phyloP scores from a whole-genome alignment of 768 basidiomycete genomes.

The Termitomyces titanicus region DNA sequence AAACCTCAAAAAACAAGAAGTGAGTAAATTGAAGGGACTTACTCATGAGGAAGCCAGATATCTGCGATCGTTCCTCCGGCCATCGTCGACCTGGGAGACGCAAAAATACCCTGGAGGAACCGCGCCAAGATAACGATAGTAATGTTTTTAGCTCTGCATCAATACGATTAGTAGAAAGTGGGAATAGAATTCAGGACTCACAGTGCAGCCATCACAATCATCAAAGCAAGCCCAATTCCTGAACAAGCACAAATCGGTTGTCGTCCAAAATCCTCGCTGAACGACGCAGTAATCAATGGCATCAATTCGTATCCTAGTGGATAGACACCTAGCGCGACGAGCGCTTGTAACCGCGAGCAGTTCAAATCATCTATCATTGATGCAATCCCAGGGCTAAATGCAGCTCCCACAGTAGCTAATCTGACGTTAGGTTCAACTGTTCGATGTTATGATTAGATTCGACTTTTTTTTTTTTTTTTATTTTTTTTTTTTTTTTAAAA shows the following conservation, averaged over 20 bases:
- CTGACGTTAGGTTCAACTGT: not conserved
- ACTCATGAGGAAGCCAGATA: conserved; percentile 64
- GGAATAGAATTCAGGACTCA: conserved; percentile 20
- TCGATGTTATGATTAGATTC: too few relatives aligned
- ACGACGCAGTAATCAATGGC: conserved; percentile 62
- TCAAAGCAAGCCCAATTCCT: conserved; percentile 41
- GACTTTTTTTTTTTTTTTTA: too few relatives aligned
- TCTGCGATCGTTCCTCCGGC: conserved; percentile 72
- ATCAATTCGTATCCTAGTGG: conserved; percentile 58
- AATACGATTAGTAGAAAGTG: not conserved
- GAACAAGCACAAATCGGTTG: conserved; percentile 58
- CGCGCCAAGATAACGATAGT: not conserved
- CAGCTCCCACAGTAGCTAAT: conserved; percentile 44
- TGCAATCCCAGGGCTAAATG: conserved; percentile 51
- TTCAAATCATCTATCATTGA: conserved; percentile 52
- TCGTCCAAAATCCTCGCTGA: conserved; percentile 72
- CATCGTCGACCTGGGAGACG: conserved; percentile 67
- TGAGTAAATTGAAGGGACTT: conserved; percentile 12
- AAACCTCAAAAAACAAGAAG: not conserved
- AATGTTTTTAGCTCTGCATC: not conserved
- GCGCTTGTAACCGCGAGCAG: conserved; percentile 41
- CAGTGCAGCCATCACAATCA: conserved; percentile 47
- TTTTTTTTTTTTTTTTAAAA: too few relatives aligned
- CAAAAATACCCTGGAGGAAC: conserved; percentile 54
- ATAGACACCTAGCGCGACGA: conserved; percentile 48